Evolutionary conservation across 331 rosid genomes (phyloP).

Genomic region (Ulmus americana): DNA sequence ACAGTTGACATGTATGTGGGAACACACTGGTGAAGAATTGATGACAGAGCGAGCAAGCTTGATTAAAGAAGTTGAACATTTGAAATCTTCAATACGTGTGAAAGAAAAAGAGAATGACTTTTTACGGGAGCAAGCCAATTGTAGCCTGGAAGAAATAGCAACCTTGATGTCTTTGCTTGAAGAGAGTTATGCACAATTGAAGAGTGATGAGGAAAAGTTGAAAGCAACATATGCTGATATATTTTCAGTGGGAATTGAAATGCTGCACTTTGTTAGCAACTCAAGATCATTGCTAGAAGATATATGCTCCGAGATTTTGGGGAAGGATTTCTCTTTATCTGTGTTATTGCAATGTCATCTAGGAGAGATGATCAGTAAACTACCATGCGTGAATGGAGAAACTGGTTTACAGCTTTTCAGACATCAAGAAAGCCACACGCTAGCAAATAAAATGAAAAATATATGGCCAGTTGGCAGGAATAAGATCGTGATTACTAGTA

Average conservation of each 20-base stretch:
- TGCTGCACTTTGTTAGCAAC: slow-evolving; percentile 33
- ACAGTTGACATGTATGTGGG: slow-evolving; percentile 53
- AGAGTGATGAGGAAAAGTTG: slow-evolving; percentile 53
- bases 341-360: slow-evolving; percentile 46
- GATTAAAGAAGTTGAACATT: slow-evolving; percentile 52
- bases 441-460: slow-evolving; percentile 22
- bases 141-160: slow-evolving; percentile 50
- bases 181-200: slow-evolving; percentile 52
- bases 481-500: slow-evolving; percentile 17
- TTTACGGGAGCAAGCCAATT: slow-evolving; percentile 43
- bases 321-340: slow-evolving; percentile 42
- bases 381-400: slow-evolving; percentile 26
- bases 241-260: slow-evolving; percentile 40
- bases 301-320: slow-evolving; percentile 40
- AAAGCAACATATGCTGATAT: slow-evolving; percentile 38
- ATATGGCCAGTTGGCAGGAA: slow-evolving; percentile 27
- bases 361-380: slow-evolving; percentile 29
- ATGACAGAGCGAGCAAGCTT: slow-evolving; percentile 53
- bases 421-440: slow-evolving; percentile 24
- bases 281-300: slow-evolving; percentile 57
- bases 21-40: slow-evolving; percentile 56
- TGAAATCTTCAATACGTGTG: slow-evolving; percentile 39
- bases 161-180: slow-evolving; percentile 51
- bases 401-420: slow-evolving; percentile 20
- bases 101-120: slow-evolving; percentile 52